These are phyloP conservation scores for Sporothrix sp. DNA, from an alignment of 2,329 filamentous ascomycete genomes.

Conservation along the genomic window DNA sequence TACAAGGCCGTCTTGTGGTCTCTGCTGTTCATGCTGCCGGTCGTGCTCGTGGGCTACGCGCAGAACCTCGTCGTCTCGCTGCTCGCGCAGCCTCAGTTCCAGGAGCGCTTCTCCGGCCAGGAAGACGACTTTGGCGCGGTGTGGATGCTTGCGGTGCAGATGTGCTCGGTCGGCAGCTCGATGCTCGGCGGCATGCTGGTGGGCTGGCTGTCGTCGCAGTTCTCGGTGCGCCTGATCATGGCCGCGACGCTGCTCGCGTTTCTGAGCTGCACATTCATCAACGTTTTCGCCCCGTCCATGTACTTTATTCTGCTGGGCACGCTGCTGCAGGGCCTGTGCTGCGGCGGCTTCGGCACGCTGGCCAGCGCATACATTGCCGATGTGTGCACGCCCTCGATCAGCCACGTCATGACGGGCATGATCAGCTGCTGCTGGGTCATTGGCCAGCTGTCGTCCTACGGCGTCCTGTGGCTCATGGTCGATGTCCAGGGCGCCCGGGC, in stretches of 20 bases:
- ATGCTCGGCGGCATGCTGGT: constrained; percentile 16
- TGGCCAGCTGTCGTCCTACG: constrained; percentile 16
- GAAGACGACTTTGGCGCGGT: constrained; percentile 13
- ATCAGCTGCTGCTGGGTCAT: constrained; percentile 20
- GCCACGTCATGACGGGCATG: constrained; percentile 16
- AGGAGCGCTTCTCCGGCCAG: constrained; percentile 20
- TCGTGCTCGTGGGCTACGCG: constrained; percentile 19
- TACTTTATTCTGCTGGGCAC: constrained; percentile 16
- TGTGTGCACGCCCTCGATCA: constrained; percentile 16
- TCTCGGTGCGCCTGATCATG: constrained; percentile 13
- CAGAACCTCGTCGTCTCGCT: constrained; percentile 19
- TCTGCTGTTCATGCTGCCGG: constrained; percentile 16
- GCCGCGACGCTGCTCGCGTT: constrained; percentile 11
- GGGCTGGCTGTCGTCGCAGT: constrained; percentile 17
- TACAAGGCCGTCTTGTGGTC: constrained; percentile 18
- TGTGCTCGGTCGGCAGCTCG: constrained; percentile 17
- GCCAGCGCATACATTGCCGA: constrained; percentile 19
- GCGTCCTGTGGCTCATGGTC: constrained; percentile 16
- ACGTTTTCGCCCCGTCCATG: constrained; percentile 17
- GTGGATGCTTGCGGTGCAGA: constrained; percentile 18
- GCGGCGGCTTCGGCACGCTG: constrained; percentile 19
- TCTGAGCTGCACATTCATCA: constrained; percentile 14
- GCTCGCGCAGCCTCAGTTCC: constrained; percentile 20
- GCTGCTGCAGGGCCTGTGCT: constrained; percentile 18
- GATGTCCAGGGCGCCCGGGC: constrained; percentile 13